Percentiles rank a stretch among this genome's conserved stretches.
Evolutionary conservation across 257 asterid genomes (phyloP).

Genomic region (Solanum pinnatisectum): DNA sequence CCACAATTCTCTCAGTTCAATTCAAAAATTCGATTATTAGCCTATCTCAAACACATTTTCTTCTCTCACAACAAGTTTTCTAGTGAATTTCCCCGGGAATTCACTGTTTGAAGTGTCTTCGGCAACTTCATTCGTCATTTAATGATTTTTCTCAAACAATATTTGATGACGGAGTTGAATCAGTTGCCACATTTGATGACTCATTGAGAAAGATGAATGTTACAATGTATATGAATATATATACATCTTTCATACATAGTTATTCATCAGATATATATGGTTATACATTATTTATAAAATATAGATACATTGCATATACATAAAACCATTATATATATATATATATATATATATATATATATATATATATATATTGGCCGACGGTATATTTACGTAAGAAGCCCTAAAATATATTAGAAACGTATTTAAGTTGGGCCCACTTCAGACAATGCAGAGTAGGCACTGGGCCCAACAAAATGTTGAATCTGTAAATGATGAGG

Average conservation of each 20-base stretch:
- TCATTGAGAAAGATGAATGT: background rate
- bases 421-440: background rate
- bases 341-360: too few relatives aligned
- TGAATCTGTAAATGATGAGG: background rate
- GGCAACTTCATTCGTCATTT: conserved; percentile 14
- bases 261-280: background rate
- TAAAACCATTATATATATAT: too few relatives aligned
- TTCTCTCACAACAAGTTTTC: conserved; percentile 25
- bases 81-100: conserved; percentile 10
- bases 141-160: conserved; percentile 11
- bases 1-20: conserved; percentile 11
- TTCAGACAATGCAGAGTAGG: background rate
- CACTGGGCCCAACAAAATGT: background rate
- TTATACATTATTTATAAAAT: background rate
- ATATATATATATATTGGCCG: too few relatives aligned
- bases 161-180: conserved; percentile 15
- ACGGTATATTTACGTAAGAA: too few relatives aligned
- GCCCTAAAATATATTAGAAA: background rate
- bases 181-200: conserved; percentile 20
- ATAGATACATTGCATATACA: background rate
- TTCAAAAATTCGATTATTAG: conserved; percentile 10
- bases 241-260: background rate
- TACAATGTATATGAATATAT: too few relatives aligned
- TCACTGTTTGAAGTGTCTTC: conserved; percentile 1
- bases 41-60: conserved; percentile 11